phyloP scores from a whole-genome alignment of 371 early-diverging fungal genomes.

The Syncephalastrum contaminatum region DNA sequence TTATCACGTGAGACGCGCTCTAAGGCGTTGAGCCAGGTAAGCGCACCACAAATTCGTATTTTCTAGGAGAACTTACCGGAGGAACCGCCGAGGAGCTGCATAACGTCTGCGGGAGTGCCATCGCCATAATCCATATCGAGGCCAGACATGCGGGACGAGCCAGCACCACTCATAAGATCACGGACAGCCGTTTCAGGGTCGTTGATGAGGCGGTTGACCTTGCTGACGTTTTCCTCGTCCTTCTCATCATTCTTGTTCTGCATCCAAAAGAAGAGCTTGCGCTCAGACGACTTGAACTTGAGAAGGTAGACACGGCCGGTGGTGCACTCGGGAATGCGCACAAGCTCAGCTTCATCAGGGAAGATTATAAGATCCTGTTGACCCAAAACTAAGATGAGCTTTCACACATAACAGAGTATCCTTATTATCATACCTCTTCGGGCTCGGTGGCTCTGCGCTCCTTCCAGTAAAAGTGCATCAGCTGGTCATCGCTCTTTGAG shows the following conservation, averaged over 20 bases:
- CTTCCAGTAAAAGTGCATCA: slow-evolving; percentile 80
- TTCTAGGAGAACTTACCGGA: slow-evolving; percentile 18
- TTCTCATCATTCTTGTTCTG: slow-evolving; percentile 63
- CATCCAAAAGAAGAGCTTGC: slow-evolving; percentile 82
- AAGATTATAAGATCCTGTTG: slow-evolving; percentile 70
- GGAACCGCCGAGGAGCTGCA: slow-evolving; percentile 34
- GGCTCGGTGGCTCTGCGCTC: slow-evolving; percentile 49
- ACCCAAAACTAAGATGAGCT: neutral
- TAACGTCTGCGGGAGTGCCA: slow-evolving; percentile 31
- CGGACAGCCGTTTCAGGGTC: slow-evolving; percentile 46
- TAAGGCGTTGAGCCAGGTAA: neutral
- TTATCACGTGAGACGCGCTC: slow-evolving; percentile 40
- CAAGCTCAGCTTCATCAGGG: slow-evolving; percentile 76
- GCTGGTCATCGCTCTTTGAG: slow-evolving; percentile 57
- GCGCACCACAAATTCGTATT: too few species aligned
- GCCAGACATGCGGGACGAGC: slow-evolving; percentile 17
- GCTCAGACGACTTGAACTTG: slow-evolving; percentile 72
- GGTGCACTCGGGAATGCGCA: slow-evolving; percentile 64
- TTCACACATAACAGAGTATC: neutral
- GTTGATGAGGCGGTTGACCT: slow-evolving; percentile 61
- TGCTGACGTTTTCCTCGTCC: slow-evolving; percentile 52
- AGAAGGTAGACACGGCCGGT: slow-evolving; percentile 75
- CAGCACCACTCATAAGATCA: slow-evolving; percentile 14
- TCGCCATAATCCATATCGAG: slow-evolving; percentile 15
- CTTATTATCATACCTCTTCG: slow-evolving; percentile 51